Evolutionary conservation across 139 green algal species (phyloP), one percentile per base, ranked within the genome.

Genomic region (Chlamydomonas schloesseri): DNA sequence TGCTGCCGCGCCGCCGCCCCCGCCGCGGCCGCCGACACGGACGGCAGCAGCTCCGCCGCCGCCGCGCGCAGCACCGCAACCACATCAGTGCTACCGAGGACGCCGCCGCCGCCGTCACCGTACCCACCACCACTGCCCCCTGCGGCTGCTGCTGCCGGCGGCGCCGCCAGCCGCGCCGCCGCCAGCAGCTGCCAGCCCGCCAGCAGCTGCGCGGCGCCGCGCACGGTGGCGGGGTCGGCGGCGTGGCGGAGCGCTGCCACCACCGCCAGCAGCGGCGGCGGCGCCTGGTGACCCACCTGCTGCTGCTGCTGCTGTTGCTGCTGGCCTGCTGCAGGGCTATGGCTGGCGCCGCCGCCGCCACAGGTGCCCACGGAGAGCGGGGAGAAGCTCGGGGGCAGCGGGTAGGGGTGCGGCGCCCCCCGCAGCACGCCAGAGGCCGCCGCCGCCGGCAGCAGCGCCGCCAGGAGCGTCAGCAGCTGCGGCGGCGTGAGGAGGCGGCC

Each of bases 141-240:
- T 10, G 65, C 34, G 65, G 60, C 78, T 33, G 34, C 65, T 18
- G 28, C 24, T 3, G 6, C 79, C 31, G 24, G 6, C 36, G 21
- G 31, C 26, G 29, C 79, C 31, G 58, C 79, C 29, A 33, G n/a
- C 29, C 67, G 47, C 64, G 79, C 79, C 47, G 79, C 79, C 64
- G 79, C 79, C 46, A 85, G 79, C 65, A 31, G 20, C 31, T 85
- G 79, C 79, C 79, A 85, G 2, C 47, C 67, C 79, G 53, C 47
- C 23, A 85, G 31, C 11, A 85, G 47, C 23, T 33, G 26, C 47
- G 3, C 13, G 33, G 31, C 47, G 50, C 20, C 36, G 31, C 47
- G 47, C 1, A 42, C 33, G 79, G 34, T 15, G n/a, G 31, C 60
- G 20, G 65, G 67, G 31, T 69, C 79, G 2, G 79, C 72, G 21